Evolutionary conservation across 371 early-diverging fungal species (phyloP).

Genomic region (Batkoa obscura): DNA sequence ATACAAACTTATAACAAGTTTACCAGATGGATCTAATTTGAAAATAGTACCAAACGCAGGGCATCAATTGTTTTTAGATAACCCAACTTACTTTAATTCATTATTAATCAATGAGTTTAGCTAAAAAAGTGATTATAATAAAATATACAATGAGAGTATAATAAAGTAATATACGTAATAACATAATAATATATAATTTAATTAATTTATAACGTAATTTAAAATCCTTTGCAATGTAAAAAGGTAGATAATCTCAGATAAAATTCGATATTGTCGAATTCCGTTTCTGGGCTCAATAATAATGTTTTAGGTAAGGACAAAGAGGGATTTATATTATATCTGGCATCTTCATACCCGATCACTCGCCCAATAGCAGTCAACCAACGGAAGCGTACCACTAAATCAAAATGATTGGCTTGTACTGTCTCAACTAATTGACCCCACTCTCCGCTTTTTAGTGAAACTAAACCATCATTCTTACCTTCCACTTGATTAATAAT

Average conservation of each 20-base stretch:
- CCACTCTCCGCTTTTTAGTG: constrained; percentile 57
- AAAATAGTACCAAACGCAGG: constrained; percentile 37
- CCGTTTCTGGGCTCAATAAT: not conserved
- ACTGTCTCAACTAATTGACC: constrained; percentile 66
- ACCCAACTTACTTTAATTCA: constrained; percentile 52
- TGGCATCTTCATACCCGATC: not conserved
- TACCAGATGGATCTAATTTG: constrained; percentile 29
- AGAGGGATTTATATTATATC: not conserved
- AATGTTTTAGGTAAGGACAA: not conserved
- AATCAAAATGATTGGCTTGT: constrained; percentile 68
- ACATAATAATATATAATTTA: too few species aligned
- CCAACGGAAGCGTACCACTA: constrained; percentile 31
- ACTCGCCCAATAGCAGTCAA: constrained; percentile 4
- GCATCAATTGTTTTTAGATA: constrained; percentile 78
- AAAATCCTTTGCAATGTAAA: not conserved
- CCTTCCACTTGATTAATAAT: constrained; percentile 57
- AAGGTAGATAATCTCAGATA: not conserved
- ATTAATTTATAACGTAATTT: not conserved
- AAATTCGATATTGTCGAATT: constrained; percentile 3
- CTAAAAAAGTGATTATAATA: too few species aligned
- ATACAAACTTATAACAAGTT: constrained; percentile 25
- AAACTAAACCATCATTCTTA: constrained; percentile 79
- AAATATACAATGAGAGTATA: too few species aligned
- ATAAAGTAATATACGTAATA: too few species aligned
- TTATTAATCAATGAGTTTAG: not conserved